phyloP scores from a whole-genome alignment of 2,329 filamentous ascomycete species.

The Aspergillus caelatus region DNA sequence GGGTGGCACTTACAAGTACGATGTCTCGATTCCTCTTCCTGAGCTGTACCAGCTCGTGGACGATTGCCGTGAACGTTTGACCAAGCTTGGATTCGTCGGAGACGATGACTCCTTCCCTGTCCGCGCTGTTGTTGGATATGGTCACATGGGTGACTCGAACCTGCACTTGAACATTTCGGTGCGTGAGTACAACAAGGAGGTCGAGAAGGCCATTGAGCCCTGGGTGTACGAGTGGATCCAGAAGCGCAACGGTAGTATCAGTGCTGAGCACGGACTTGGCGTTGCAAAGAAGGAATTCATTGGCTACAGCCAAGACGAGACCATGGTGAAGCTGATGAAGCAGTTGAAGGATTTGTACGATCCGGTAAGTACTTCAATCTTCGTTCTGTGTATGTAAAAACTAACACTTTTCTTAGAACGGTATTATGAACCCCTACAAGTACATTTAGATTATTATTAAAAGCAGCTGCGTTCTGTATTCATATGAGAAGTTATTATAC shows the following conservation, averaged over 20 bases:
- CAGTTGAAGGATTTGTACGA: slow-evolving; percentile 94
- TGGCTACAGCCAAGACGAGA: slow-evolving; percentile 86
- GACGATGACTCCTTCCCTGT: slow-evolving; percentile 76
- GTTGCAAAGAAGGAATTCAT: slow-evolving; percentile 96
- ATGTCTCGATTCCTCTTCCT: slow-evolving; percentile 86
- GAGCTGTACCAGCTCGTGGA: slow-evolving; percentile 90
- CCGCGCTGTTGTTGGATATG: slow-evolving; percentile 90
- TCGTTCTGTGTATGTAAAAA: not conserved
- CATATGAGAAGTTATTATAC: not conserved
- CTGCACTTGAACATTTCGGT: slow-evolving; percentile 89
- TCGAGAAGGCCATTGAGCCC: slow-evolving; percentile 87
- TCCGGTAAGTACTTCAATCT: slow-evolving; percentile 66
- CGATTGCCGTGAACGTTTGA: slow-evolving; percentile 74
- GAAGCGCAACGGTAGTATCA: slow-evolving; percentile 87
- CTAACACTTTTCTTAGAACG: slow-evolving; percentile 64
- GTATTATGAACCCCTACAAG: slow-evolving; percentile 99
- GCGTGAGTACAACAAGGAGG: slow-evolving; percentile 78
- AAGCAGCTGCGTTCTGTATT: not conserved
- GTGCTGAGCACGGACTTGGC: slow-evolving; percentile 92
- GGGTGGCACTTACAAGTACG: slow-evolving; percentile 98
- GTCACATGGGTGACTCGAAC: slow-evolving; percentile 97
- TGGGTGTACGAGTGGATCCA: slow-evolving; percentile 98
- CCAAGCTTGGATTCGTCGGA: slow-evolving; percentile 74
- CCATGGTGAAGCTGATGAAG: slow-evolving; percentile 88
- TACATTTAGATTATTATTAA: slow-evolving; percentile 63